Base-by-base conservation (phyloP, 108 stramenopile species). In the Pseudonitzschia pungens region DNA sequence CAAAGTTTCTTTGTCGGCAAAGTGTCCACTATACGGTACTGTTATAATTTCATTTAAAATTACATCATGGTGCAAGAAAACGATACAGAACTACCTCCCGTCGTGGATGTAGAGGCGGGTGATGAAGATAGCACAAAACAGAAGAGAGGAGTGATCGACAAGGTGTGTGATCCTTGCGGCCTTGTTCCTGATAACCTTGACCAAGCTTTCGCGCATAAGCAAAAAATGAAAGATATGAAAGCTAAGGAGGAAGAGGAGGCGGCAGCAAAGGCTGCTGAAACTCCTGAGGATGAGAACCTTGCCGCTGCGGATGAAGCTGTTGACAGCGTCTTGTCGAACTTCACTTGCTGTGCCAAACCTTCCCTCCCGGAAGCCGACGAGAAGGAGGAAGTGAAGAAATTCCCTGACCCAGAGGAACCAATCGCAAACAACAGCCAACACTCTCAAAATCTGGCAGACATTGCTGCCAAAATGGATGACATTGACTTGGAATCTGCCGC, bases 401-500 rank as follows among this genome's bases (percentile, higher is more conserved):
- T 51, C 50, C n/a, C n/a, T 3, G n/a, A 51, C 33, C 16, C 20
- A 10, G 50, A n/a, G n/a, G 59, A 60, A 18, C 59, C 1, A 18
- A 2, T 33, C 11, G 33, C 3, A 3, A 1, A 60, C 22, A 22
- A 3, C 50, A 51, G 6, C 3, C 50, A 51, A 3, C 6, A 51
- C 6, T n/a, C 20, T 51, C 50, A 22, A 43, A 11, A 11, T 27
- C 68, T 69, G 21, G 50, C 50, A 20, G 50, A 69, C 45, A 48
- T 54, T 43, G 68, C 50, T 69, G 68, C 68, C 24, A 54, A 52
- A 26, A 69, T 54, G 52, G 29, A 69, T 52, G 50, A 69, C 7
- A 51, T 69, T 52, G 68, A 69, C 52, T 69, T 54, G 52, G 68
- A 69, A 27, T 26, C 68, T 43, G 50, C 31, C 31, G 52, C 50